Evolutionary conservation across 805 yeast species (phyloP).

Genomic region (Candida ipomoeae): DNA sequence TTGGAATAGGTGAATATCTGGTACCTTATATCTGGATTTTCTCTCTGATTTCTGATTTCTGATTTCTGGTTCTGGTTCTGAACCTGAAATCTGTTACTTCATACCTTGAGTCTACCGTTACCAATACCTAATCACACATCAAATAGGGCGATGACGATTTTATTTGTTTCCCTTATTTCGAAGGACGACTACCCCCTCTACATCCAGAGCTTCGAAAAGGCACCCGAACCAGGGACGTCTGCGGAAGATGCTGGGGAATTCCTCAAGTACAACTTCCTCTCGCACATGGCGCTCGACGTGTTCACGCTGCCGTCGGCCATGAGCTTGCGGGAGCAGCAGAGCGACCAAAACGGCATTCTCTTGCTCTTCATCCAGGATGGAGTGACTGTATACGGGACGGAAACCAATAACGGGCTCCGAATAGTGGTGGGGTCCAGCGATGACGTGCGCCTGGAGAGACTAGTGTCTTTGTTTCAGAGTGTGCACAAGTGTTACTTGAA

Average conservation of each 20-base stretch:
- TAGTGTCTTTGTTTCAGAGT: constrained; percentile 26
- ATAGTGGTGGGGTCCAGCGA: constrained; percentile 50
- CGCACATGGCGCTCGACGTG: constrained; percentile 74
- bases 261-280: constrained; percentile 61
- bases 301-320: constrained; percentile 52
- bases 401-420: constrained; percentile 64
- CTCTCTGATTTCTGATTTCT: no score
- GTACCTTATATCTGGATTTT: no score
- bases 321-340: constrained; percentile 34
- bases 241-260: constrained; percentile 36
- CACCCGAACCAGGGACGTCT: background rate
- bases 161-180: constrained; percentile 56
- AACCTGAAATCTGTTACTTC: no score
- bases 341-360: constrained; percentile 25
- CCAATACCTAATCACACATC: background rate
- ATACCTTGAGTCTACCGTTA: no score
- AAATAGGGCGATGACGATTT: constrained; percentile 22
- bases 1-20: no score
- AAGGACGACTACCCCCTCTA: constrained; percentile 57
- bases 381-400: constrained; percentile 62
- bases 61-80: no score
- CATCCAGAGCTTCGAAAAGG: constrained; percentile 47
- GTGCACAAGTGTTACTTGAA: constrained; percentile 54
- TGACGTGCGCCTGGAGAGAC: constrained; percentile 7
- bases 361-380: constrained; percentile 65